Conservation (phyloP, 2,329 filamentous ascomycete species). For the Didymella pinodella region DNA sequence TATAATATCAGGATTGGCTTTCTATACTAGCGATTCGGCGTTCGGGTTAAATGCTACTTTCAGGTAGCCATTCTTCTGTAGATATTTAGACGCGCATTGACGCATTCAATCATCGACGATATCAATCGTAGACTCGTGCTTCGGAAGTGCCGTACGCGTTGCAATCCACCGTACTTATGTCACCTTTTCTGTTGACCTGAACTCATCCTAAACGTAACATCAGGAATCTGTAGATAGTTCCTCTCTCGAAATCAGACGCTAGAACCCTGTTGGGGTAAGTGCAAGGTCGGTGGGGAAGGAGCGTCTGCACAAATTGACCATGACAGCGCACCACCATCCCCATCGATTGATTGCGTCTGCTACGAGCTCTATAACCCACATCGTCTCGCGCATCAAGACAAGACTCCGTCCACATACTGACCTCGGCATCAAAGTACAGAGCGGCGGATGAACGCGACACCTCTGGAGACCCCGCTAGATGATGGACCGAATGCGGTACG, state of each 20-base stretch:
- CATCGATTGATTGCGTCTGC: neutral
- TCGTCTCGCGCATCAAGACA: neutral
- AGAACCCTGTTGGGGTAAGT: no score
- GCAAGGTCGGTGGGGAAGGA: neutral
- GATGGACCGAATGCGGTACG: neutral
- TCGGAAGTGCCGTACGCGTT: no score
- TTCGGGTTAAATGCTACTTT: conserved; percentile 2
- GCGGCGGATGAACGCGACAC: neutral
- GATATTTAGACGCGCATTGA: conserved; percentile 1
- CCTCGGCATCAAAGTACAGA: neutral
- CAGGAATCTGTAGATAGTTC: no score
- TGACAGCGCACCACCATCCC: neutral
- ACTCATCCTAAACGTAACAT: no score
- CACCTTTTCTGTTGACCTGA: no score
- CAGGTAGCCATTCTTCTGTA: conserved; percentile 7
- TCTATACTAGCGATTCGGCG: conserved; percentile 17
- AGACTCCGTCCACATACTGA: neutral
- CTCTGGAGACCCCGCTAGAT: neutral
- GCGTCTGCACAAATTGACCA: neutral
- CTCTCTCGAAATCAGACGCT: no score
- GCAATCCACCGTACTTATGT: no score
- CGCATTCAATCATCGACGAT: neutral
- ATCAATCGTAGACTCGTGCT: neutral
- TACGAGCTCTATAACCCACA: no score
- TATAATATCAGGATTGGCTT: neutral